phyloP scores from a whole-genome alignment of 2,329 filamentous ascomycete genomes.

The Diaporthe vexans region DNA sequence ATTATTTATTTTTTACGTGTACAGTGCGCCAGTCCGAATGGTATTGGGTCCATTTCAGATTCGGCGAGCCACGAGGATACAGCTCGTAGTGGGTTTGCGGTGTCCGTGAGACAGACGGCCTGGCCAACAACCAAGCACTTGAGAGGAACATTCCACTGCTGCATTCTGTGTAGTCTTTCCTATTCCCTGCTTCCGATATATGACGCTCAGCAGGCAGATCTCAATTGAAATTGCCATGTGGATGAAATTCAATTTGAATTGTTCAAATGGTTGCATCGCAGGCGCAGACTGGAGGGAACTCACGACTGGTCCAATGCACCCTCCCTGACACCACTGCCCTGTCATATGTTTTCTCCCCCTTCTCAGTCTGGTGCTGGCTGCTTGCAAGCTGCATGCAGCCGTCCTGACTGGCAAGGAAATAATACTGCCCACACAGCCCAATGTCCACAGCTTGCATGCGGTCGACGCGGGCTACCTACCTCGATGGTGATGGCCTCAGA shows the following conservation, averaged over 20 bases:
- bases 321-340: not conserved
- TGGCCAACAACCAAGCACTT: too few relatives aligned
- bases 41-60: not conserved
- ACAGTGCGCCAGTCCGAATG: not conserved
- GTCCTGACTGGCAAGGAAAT: not conserved
- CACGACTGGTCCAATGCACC: not conserved
- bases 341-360: not conserved
- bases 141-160: not conserved
- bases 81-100: not conserved
- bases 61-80: not conserved
- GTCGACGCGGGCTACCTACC: not conserved
- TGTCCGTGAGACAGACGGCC: not conserved
- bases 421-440: too few relatives aligned
- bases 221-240: not conserved
- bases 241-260: not conserved
- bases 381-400: not conserved
- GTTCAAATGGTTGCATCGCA: not conserved
- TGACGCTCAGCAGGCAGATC: not conserved
- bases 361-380: too few relatives aligned
- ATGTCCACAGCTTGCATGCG: not conserved
- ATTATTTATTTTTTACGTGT: not conserved
- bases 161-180: not conserved
- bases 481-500: constrained; percentile 7
- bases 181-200: not conserved
- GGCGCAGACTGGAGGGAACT: not conserved